A percentile compares a stretch with the other conserved stretches of the same genome.
Evolutionary conservation across 306 rosid genomes (phyloP).

Genomic region (Gynostemma pentaphyllum): DNA sequence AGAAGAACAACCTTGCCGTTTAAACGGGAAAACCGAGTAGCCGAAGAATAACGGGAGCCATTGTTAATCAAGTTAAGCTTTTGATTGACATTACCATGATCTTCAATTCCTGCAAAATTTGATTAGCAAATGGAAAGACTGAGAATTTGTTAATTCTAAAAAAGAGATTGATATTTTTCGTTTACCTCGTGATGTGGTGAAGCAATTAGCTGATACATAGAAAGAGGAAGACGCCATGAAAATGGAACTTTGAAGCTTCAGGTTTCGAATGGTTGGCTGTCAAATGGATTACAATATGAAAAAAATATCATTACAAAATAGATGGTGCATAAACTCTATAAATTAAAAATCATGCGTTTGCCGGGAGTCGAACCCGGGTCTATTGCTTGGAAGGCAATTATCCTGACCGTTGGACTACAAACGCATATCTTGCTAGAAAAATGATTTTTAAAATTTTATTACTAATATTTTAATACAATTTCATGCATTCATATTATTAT

Average conservation of each 20-base stretch:
- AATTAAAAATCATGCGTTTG: too few relatives aligned
- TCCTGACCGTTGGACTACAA: neutral
- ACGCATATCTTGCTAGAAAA: too few relatives aligned
- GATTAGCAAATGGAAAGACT: neutral
- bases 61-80: slow-evolving; percentile 15
- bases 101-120: neutral
- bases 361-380: neutral
- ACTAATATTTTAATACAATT: too few relatives aligned
- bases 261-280: neutral
- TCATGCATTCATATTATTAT: too few relatives aligned
- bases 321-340: too few relatives aligned
- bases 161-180: too few relatives aligned
- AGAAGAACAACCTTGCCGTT: slow-evolving; percentile 34
- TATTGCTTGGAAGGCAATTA: slow-evolving; percentile 3
- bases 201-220: slow-evolving; percentile 20
- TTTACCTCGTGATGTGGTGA: slow-evolving; percentile 28
- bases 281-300: neutral
- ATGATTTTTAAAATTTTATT: too few relatives aligned
- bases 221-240: slow-evolving; percentile 36
- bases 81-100: slow-evolving; percentile 2
- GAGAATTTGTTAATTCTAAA: neutral
- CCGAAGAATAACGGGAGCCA: slow-evolving; percentile 17
- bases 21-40: slow-evolving; percentile 16
- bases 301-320: too few relatives aligned
- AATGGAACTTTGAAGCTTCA: too few relatives aligned